These are phyloP conservation scores for Cyberlindnera euphorbiae DNA, from an alignment of 805 yeast genomes.

Conservation along the genomic window DNA sequence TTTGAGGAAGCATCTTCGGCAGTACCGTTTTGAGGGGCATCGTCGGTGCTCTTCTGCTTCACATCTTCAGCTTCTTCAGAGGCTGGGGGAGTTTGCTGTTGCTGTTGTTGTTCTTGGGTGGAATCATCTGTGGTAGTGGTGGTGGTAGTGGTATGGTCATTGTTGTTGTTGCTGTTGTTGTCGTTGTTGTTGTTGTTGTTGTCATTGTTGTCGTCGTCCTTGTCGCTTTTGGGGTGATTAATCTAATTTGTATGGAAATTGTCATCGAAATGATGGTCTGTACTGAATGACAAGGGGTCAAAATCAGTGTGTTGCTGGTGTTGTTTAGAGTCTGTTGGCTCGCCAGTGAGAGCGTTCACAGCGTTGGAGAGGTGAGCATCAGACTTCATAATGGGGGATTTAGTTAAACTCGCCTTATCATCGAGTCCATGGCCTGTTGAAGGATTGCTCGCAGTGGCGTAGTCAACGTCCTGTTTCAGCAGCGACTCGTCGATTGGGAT, in stretches of 20 bases:
- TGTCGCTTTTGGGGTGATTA: slow-evolving; percentile 1
- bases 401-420: slow-evolving; percentile 16
- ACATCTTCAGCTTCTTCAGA: slow-evolving; percentile 1
- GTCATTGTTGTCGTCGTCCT: slow-evolving; percentile 1
- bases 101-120: background rate
- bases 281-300: no score
- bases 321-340: slow-evolving; percentile 15
- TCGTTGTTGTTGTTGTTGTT: background rate
- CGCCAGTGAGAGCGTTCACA: slow-evolving; percentile 8
- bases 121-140: no score
- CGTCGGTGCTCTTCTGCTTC: no score
- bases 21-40: no score
- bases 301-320: background rate
- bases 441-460: slow-evolving; percentile 4
- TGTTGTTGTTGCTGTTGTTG: slow-evolving; percentile 5
- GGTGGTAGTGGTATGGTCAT: background rate
- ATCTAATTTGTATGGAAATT: no score
- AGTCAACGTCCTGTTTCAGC: slow-evolving; percentile 14
- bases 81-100: background rate
- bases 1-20: no score
- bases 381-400: slow-evolving; percentile 20
- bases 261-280: no score
- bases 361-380: slow-evolving; percentile 14
- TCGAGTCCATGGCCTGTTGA: slow-evolving; percentile 4
- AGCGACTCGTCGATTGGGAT: slow-evolving; percentile 20